phyloP scores from a whole-genome alignment of 768 basidiomycete genomes.

The Coprinopsis cinerea region DNA sequence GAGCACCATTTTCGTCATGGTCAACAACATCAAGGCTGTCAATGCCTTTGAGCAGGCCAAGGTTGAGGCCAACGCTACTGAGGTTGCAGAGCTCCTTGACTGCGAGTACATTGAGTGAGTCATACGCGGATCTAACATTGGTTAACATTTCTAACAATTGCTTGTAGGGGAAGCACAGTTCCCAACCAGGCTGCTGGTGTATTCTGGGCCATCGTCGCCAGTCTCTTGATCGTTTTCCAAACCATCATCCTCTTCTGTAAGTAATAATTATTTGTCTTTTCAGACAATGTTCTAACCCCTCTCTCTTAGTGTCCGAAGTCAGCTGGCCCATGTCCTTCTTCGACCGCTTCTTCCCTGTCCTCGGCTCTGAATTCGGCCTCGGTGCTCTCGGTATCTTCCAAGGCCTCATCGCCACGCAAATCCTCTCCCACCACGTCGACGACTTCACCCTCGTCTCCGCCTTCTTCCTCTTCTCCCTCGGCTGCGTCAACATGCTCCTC shows the following conservation, averaged over 20 bases:
- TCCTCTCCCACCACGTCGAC: conserved; percentile 76
- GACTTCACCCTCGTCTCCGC: conserved; percentile 86
- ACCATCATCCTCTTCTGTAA: conserved; percentile 63
- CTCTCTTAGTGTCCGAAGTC: conserved; percentile 55
- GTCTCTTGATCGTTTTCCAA: conserved; percentile 81
- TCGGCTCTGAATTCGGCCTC: conserved; percentile 81
- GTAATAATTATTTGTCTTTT: conserved; percentile 18
- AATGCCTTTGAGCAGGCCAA: conserved; percentile 49
- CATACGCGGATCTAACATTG: background rate
- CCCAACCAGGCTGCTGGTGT: conserved; percentile 89
- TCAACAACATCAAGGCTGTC: conserved; percentile 70
- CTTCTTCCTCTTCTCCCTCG: conserved; percentile 87
- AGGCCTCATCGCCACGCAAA: conserved; percentile 60
- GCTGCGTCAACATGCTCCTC: conserved; percentile 81
- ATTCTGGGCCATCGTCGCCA: conserved; percentile 87
- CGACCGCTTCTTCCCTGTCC: conserved; percentile 83
- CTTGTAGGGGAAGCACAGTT: conserved; percentile 66
- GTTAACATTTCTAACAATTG: background rate
- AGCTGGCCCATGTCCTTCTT: conserved; percentile 78
- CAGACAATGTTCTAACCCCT: background rate
- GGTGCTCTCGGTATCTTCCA: conserved; percentile 88
- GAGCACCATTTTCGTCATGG: conserved; percentile 67
- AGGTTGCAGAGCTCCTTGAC: conserved; percentile 35
- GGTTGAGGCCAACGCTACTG: conserved; percentile 31
- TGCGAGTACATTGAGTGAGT: conserved; percentile 80